Evolutionary conservation across 768 basidiomycete species (phyloP).

Genomic region (Boletellus ananas): DNA sequence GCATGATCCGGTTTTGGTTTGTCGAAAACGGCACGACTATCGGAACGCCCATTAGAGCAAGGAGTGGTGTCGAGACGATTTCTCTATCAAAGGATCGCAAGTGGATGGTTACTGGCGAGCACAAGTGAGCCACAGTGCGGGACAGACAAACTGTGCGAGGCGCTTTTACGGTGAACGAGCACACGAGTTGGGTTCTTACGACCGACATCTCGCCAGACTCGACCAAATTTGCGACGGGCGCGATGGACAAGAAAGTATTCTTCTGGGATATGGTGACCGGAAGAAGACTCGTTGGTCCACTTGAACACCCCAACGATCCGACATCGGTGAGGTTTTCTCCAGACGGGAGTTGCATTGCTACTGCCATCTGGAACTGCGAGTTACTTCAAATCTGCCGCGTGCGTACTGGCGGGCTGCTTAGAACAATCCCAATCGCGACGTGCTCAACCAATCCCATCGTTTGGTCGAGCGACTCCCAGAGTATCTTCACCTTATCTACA

Average conservation of each 20-base stretch:
- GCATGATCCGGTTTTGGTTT: neutral
- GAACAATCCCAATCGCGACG: neutral
- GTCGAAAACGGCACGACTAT: neutral
- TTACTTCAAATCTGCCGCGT: slow-evolving; percentile 2
- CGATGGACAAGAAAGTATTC: neutral
- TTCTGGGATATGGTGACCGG: slow-evolving; percentile 7
- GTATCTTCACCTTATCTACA: slow-evolving; percentile 1
- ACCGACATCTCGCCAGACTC: slow-evolving; percentile 2
- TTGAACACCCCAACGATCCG: neutral
- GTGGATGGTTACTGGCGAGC: neutral
- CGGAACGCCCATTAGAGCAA: neutral
- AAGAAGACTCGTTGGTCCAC: slow-evolving; percentile 2
- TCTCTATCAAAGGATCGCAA: neutral
- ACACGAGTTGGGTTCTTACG: neutral
- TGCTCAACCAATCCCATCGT: slow-evolving; percentile 2
- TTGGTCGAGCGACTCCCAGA: slow-evolving; percentile 2
- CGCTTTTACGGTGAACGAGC: neutral
- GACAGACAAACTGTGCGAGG: neutral
- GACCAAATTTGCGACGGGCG: slow-evolving; percentile 2
- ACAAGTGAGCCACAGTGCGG: neutral
- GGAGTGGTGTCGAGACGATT: neutral
- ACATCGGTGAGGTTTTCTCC: slow-evolving; percentile 6
- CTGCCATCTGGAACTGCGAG: neutral
- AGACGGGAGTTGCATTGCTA: neutral
- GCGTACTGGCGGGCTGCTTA: neutral